These are phyloP conservation scores for Fagus sylvatica DNA, from an alignment of 306 rosid genomes.

Conservation along the genomic window DNA sequence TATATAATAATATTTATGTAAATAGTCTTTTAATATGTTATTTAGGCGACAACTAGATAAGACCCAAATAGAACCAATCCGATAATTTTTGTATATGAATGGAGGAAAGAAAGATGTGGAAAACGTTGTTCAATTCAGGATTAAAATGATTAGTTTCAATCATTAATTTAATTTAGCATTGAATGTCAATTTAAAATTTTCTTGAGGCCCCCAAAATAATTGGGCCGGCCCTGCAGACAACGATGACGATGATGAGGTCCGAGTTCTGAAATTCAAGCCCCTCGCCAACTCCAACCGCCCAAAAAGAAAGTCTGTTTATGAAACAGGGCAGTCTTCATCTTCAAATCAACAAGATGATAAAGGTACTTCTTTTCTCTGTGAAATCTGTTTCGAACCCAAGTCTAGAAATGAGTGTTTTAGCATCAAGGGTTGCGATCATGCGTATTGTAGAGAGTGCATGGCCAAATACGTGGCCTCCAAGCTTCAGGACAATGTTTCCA, in stretches of 20 bases:
- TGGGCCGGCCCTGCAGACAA: slow-evolving; percentile 26
- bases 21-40: no score
- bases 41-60: no score
- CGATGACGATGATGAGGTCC: slow-evolving; percentile 33
- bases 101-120: no score
- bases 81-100: no score
- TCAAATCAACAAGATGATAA: no score
- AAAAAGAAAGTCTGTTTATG: neutral
- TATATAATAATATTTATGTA: no score
- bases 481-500: slow-evolving; percentile 29
- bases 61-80: no score
- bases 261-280: slow-evolving; percentile 29
- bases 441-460: slow-evolving; percentile 30
- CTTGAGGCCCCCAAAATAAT: no score
- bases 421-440: slow-evolving; percentile 29
- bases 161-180: no score
- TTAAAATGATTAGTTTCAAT: no score
- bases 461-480: slow-evolving; percentile 25
- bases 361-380: slow-evolving; percentile 24
- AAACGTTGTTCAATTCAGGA: no score
- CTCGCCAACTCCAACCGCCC: neutral
- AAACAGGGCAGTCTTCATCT: slow-evolving; percentile 26
- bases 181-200: no score
- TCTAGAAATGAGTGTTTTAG: slow-evolving; percentile 9
- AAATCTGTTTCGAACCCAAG: slow-evolving; percentile 41